phyloP scores from a whole-genome alignment of 1,284 basidiomycete genomes.

The Trichosporon faecale region DNA sequence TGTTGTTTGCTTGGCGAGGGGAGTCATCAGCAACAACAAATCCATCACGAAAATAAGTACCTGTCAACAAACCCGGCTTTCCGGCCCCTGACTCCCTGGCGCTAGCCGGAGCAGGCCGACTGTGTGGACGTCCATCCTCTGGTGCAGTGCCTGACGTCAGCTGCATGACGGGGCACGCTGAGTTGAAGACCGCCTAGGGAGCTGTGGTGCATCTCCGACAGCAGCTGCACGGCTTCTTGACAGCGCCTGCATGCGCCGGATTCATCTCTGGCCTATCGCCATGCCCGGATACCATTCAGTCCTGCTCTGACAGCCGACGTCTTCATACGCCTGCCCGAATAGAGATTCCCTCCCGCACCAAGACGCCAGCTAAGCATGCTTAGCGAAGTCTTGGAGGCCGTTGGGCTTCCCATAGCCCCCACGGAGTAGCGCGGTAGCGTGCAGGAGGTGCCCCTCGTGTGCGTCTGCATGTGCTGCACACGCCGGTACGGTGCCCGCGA shows the following conservation, averaged over 20 bases:
- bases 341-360: not conserved
- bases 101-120: not conserved
- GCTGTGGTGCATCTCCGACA: not conserved
- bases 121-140: too few relatives aligned
- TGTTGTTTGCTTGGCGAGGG: too few relatives aligned
- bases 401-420: too few relatives aligned
- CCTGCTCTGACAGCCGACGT: not conserved
- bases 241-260: not conserved
- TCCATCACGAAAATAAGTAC: too few relatives aligned
- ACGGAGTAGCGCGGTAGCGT: too few relatives aligned
- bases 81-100: too few relatives aligned
- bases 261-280: not conserved
- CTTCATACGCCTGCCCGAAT: not conserved
- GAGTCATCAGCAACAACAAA: too few relatives aligned
- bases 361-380: not conserved
- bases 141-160: not conserved
- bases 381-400: not conserved
- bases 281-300: not conserved
- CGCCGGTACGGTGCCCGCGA: too few relatives aligned
- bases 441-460: not conserved
- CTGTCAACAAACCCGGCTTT: not conserved
- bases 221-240: not conserved
- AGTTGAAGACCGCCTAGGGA: not conserved
- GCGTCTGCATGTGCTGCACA: too few relatives aligned
- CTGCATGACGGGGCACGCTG: not conserved